phyloP scores from a whole-genome alignment of 352 stramenopile species.

The Globisporangium ultimum region DNA sequence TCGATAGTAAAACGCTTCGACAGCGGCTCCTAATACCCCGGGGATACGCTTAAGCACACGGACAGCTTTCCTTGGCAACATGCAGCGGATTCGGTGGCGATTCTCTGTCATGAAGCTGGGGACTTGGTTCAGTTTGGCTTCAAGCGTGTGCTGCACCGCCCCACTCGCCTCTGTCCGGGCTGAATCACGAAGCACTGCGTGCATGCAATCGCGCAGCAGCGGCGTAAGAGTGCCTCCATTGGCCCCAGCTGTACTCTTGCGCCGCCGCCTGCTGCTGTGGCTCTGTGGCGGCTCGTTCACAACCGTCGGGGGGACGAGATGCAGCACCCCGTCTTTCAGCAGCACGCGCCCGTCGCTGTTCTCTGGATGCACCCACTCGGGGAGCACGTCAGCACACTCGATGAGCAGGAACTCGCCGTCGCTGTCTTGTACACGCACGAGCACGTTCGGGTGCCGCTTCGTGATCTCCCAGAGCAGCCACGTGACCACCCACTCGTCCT shows the following conservation, averaged over 20 bases:
- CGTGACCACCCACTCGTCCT: constrained; percentile 69
- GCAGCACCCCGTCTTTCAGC: constrained; percentile 31
- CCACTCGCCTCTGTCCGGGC: constrained; percentile 20
- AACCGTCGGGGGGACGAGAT: constrained; percentile 37
- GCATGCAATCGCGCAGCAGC: constrained; percentile 8
- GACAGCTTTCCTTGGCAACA: constrained; percentile 34
- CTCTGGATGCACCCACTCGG: constrained; percentile 64
- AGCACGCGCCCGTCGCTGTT: constrained; percentile 49
- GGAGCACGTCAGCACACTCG: constrained; percentile 62
- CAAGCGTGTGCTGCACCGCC: constrained; percentile 40
- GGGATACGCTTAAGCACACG: constrained; percentile 24
- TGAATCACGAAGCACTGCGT: constrained; percentile 2
- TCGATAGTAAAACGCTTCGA: constrained; percentile 78
- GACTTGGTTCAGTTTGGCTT: constrained; percentile 34
- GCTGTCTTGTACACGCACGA: constrained; percentile 39
- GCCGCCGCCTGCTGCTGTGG: neutral
- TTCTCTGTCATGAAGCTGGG: constrained; percentile 44
- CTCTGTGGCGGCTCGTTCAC: constrained; percentile 21
- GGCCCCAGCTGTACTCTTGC: neutral
- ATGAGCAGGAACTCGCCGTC: constrained; percentile 82
- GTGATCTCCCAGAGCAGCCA: constrained; percentile 50
- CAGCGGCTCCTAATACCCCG: constrained; percentile 36
- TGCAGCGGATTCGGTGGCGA: constrained; percentile 41
- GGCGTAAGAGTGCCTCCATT: neutral
- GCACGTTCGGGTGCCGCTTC: constrained; percentile 21